These are phyloP conservation scores for Cutaneotrichosporon sp. DNA, from an alignment of 1,284 basidiomycete genomes.

Conservation along the genomic window DNA sequence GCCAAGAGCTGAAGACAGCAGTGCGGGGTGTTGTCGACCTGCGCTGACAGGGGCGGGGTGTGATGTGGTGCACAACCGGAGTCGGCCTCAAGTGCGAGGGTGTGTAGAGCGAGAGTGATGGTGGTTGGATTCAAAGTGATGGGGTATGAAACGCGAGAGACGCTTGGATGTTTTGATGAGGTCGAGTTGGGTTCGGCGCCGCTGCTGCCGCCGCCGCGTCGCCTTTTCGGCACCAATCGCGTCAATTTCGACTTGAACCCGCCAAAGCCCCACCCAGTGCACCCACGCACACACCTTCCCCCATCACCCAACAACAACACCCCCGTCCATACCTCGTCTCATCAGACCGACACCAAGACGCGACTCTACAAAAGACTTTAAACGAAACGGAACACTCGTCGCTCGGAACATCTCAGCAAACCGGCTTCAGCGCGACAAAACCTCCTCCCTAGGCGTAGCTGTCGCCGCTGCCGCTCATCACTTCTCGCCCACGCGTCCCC, in stretches of 20 bases:
- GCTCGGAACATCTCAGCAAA: too few relatives aligned
- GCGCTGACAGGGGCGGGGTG: background rate
- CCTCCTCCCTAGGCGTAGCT: background rate
- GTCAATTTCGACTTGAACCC: background rate
- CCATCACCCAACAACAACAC: too few relatives aligned
- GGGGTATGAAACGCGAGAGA: background rate
- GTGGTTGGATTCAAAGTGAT: background rate
- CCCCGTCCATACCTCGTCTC: too few relatives aligned
- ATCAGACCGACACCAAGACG: too few relatives aligned
- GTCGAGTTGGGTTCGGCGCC: background rate
- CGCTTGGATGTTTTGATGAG: background rate
- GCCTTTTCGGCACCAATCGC: constrained; percentile 13
- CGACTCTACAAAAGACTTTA: too few relatives aligned
- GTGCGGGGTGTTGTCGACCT: too few relatives aligned
- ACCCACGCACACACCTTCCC: too few relatives aligned
- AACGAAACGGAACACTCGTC: too few relatives aligned
- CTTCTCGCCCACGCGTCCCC: background rate
- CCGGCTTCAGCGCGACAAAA: too few relatives aligned
- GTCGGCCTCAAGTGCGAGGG: background rate
- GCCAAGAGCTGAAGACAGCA: too few relatives aligned
- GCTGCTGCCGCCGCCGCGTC: constrained; percentile 1
- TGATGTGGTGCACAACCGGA: background rate
- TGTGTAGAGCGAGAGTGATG: background rate
- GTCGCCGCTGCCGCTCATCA: background rate
- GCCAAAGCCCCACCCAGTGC: too few relatives aligned